phyloP scores from a whole-genome alignment of 345 rosid species.

The Citrus cavaleriei region DNA sequence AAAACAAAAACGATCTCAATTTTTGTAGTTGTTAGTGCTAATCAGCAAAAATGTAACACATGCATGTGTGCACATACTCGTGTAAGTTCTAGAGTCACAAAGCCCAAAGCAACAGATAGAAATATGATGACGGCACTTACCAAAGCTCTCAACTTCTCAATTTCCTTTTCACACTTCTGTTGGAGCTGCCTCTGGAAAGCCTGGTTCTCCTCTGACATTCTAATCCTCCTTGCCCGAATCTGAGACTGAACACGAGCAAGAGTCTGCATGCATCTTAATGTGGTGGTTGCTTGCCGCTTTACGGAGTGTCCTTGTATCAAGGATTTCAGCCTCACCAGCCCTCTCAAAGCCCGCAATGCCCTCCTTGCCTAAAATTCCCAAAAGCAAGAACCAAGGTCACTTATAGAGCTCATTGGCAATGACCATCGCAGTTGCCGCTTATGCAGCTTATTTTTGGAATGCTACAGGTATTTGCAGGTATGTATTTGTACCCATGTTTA shows the following conservation, averaged over 20 bases:
- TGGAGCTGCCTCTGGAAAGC: constrained; percentile 61
- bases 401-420: constrained; percentile 27
- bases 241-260: constrained; percentile 77
- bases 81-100: not conserved
- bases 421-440: constrained; percentile 44
- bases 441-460: not conserved
- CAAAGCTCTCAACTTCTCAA: constrained; percentile 42
- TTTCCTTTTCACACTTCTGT: constrained; percentile 50
- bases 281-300: constrained; percentile 73
- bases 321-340: constrained; percentile 75
- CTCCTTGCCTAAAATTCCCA: constrained; percentile 65
- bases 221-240: constrained; percentile 63
- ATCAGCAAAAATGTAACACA: not conserved
- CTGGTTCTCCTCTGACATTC: constrained; percentile 81
- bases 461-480: not conserved
- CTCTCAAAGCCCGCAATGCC: constrained; percentile 83
- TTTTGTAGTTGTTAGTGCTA: not conserved
- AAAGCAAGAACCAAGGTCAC: constrained; percentile 13
- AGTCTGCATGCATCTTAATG: constrained; percentile 88
- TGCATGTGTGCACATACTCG: not conserved
- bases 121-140: constrained; percentile 23
- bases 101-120: not conserved
- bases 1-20: not conserved
- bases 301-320: constrained; percentile 70
- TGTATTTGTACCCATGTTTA: not conserved